Evolutionary conservation across 495 filamentous ascomycete genomes (phyloP).

Genomic region (Lophiostoma macrostomum): DNA sequence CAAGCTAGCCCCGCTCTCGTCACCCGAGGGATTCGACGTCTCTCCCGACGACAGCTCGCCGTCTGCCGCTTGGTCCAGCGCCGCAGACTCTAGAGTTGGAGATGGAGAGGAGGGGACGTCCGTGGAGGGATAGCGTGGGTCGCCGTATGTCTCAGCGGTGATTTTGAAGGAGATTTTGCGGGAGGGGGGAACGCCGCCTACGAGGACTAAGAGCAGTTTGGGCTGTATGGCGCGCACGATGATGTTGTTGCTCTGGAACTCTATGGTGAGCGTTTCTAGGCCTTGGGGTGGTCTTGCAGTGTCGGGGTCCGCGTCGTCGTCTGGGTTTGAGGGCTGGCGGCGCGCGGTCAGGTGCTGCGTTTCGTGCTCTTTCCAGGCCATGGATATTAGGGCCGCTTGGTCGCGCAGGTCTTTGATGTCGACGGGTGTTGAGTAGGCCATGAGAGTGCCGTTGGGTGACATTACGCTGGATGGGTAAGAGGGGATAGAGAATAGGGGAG

Average conservation of each 20-base stretch:
- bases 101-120: too few relatives aligned
- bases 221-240: constrained; percentile 43
- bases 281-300: neutral
- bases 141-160: constrained; percentile 35
- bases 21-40: neutral
- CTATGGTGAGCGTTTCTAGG: constrained; percentile 42
- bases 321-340: neutral
- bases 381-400: constrained; percentile 40
- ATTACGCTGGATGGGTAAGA: constrained; percentile 37
- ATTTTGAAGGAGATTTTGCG: constrained; percentile 35
- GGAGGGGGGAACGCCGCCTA: constrained; percentile 40
- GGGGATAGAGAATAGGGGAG: neutral
- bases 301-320: constrained; percentile 1
- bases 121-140: constrained; percentile 35
- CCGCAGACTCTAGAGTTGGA: neutral
- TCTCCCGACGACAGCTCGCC: constrained; percentile 4
- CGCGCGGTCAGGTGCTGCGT: too few relatives aligned
- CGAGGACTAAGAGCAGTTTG: constrained; percentile 40
- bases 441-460: constrained; percentile 43
- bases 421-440: constrained; percentile 41
- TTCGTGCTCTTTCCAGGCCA: constrained; percentile 43
- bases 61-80: neutral
- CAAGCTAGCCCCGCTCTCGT: neutral
- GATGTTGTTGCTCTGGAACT: constrained; percentile 39
- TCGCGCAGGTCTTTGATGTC: constrained; percentile 41